These are phyloP conservation scores for Ophiostoma ulmi DNA, from an alignment of 2,329 filamentous ascomycete species.

Conservation along the genomic window DNA sequence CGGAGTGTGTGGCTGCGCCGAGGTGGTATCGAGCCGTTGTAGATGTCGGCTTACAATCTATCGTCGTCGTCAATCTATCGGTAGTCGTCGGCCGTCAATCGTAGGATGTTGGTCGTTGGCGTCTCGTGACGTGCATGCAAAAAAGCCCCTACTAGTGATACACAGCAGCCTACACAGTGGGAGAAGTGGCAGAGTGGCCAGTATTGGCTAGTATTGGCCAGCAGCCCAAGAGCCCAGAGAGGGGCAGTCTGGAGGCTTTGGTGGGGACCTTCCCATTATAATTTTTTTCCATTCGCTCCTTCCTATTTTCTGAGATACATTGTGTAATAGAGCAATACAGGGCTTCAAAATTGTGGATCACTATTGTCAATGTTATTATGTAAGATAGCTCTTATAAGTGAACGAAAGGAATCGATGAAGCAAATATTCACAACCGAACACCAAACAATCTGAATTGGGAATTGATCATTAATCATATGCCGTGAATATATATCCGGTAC, in stretches of 20 bases:
- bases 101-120: constrained; percentile 1
- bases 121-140: constrained; percentile 14
- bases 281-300: constrained; percentile 16
- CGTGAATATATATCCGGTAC: not conserved
- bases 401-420: not conserved
- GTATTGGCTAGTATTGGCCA: too few relatives aligned
- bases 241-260: constrained; percentile 14
- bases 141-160: constrained; percentile 9
- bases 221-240: not conserved
- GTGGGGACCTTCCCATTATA: constrained; percentile 8
- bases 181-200: not conserved
- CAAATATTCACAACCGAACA: not conserved
- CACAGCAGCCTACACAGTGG: constrained; percentile 8
- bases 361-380: not conserved
- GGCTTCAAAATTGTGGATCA: not conserved
- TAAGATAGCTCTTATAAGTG: not conserved
- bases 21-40: not conserved
- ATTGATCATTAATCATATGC: not conserved
- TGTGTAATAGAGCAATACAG: not conserved
- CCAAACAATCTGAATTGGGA: not conserved
- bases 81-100: not conserved
- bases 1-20: not conserved
- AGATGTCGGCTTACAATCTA: not conserved
- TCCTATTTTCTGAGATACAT: not conserved
- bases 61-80: not conserved